A percentile compares a stretch with the other conserved stretches of the same genome.
Evolutionary conservation across 768 basidiomycete genomes (phyloP).

Genomic region (Nidularia pulvinata): DNA sequence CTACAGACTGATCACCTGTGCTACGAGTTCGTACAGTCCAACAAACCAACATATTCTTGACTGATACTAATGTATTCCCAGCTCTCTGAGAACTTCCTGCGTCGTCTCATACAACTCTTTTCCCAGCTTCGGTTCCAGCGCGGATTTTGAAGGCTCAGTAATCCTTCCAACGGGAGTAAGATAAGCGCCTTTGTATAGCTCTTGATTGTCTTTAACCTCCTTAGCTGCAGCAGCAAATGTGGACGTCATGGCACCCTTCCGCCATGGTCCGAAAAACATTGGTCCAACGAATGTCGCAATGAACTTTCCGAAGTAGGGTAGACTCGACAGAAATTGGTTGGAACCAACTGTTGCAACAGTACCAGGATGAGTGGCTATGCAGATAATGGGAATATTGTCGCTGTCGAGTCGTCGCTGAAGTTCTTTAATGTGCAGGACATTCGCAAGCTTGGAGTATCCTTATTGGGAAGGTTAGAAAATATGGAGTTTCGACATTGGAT

Average conservation of each 20-base stretch:
- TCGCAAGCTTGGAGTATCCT: slow-evolving; percentile 54
- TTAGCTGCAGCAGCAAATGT: slow-evolving; percentile 38
- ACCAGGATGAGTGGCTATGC: slow-evolving; percentile 41
- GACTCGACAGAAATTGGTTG: slow-evolving; percentile 4
- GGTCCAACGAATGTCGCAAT: background rate
- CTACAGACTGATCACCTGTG: no score
- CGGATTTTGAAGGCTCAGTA: slow-evolving; percentile 18
- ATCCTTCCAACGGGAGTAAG: slow-evolving; percentile 29
- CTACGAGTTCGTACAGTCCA: no score
- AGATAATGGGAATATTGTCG: slow-evolving; percentile 28
- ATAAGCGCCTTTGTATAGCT: slow-evolving; percentile 33
- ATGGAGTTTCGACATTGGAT: background rate
- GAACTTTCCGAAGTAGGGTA: slow-evolving; percentile 1
- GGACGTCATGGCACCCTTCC: slow-evolving; percentile 30
- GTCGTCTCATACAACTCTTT: slow-evolving; percentile 37
- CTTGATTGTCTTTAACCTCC: slow-evolving; percentile 22
- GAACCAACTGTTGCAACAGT: slow-evolving; percentile 24
- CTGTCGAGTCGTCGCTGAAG: slow-evolving; percentile 46
- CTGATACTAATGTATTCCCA: background rate
- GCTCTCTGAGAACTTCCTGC: slow-evolving; percentile 22
- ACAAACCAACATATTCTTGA: no score
- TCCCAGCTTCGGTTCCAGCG: slow-evolving; percentile 26
- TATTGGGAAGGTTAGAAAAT: background rate
- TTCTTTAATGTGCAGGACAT: slow-evolving; percentile 45
- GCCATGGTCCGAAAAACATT: slow-evolving; percentile 1